A percentile compares a stretch with the other conserved stretches of the same genome.
These are phyloP conservation scores for Xerocomus nothofagi DNA, from an alignment of 1,284 basidiomycete genomes.

Conservation along the genomic window DNA sequence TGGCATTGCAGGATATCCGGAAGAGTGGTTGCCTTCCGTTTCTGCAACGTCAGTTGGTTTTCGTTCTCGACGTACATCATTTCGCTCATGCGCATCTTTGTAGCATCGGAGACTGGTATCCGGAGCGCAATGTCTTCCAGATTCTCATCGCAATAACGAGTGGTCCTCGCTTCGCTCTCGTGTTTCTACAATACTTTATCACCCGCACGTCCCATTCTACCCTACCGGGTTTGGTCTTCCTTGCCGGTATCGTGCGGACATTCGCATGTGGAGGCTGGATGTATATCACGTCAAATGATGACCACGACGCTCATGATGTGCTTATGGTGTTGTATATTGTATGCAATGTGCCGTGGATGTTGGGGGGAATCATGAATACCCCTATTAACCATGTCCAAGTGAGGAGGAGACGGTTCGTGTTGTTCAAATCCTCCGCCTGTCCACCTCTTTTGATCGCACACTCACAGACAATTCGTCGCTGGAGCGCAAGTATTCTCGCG, in stretches of 20 bases:
- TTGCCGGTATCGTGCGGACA: conserved; percentile 74
- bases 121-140: conserved; percentile 87
- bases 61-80: not conserved
- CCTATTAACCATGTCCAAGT: conserved; percentile 40
- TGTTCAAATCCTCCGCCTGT: not conserved
- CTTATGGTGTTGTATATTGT: conserved; percentile 87
- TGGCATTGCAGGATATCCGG: conserved; percentile 78
- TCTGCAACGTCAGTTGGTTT: conserved; percentile 76
- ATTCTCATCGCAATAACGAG: conserved; percentile 86
- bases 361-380: conserved; percentile 63
- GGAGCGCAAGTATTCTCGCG: conserved; percentile 40
- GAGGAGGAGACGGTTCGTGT: conserved; percentile 52
- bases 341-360: conserved; percentile 87
- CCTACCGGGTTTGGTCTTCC: conserved; percentile 57
- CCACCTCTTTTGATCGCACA: conserved; percentile 3
- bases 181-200: conserved; percentile 72
- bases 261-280: conserved; percentile 92
- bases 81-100: not conserved
- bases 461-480: conserved; percentile 51
- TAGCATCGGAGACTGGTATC: conserved; percentile 91
- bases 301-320: conserved; percentile 83
- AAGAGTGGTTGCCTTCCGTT: conserved; percentile 93
- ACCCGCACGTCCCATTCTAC: conserved; percentile 45
- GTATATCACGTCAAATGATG: conserved; percentile 82
- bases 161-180: conserved; percentile 80